A percentile compares a stretch with the other conserved stretches of the same genome.
Evolutionary conservation across 129 eudicot species (phyloP).

Genomic region (Tagetes patula): DNA sequence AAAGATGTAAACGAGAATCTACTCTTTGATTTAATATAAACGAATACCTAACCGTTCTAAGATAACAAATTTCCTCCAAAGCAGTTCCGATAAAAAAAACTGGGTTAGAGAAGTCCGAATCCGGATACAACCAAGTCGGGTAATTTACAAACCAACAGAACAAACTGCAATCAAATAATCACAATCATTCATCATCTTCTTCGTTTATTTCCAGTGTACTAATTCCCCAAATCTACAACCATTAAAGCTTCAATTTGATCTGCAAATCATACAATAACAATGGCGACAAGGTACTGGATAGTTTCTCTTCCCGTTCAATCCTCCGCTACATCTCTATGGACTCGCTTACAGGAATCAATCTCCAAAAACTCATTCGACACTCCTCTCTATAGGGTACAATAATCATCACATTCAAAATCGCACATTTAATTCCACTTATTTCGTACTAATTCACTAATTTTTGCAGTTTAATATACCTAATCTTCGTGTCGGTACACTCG

Average conservation of each 20-base stretch:
- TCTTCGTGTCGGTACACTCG: constrained; percentile 93
- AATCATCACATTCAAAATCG: background rate
- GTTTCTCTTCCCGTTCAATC: constrained; percentile 79
- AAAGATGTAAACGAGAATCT: no score
- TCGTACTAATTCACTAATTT: constrained; percentile 2
- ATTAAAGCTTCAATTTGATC: background rate
- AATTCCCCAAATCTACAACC: background rate
- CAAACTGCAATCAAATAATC: background rate
- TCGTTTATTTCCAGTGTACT: background rate
- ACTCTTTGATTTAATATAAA: no score
- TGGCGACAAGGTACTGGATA: constrained; percentile 90
- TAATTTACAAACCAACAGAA: background rate
- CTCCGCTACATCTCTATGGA: constrained; percentile 65
- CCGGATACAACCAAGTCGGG: no score
- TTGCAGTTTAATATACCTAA: constrained; percentile 87
- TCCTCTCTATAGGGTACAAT: constrained; percentile 64
- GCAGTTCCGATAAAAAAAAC: no score
- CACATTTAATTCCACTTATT: background rate
- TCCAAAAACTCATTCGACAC: constrained; percentile 92
- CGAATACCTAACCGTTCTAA: no score
- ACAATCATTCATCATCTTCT: background rate
- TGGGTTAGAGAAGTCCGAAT: no score
- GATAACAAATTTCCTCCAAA: no score
- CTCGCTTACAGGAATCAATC: constrained; percentile 78
- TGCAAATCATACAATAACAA: constrained; percentile 19